A percentile compares a stretch with the other conserved stretches of the same genome.
Evolutionary conservation across 768 basidiomycete genomes (phyloP).

Genomic region (Pleurotus sapidus): DNA sequence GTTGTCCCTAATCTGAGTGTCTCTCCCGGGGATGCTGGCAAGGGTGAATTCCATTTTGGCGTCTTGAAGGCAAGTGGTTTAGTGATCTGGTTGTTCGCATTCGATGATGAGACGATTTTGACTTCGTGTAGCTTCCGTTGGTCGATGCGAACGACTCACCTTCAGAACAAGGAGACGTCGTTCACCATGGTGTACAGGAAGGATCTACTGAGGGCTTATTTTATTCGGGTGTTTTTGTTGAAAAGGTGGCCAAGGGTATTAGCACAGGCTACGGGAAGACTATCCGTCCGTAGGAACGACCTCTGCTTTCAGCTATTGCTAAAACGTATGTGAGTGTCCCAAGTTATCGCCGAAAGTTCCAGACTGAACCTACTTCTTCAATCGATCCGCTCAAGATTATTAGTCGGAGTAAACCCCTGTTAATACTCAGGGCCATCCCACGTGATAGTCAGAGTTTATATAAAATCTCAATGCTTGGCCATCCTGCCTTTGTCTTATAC

Average conservation of each 20-base stretch:
- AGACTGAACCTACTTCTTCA: too few species aligned
- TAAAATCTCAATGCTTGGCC: too few species aligned
- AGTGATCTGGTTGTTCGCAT: background rate
- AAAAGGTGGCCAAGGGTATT: conserved; percentile 34
- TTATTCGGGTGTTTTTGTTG: conserved; percentile 60
- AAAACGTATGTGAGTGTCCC: too few species aligned
- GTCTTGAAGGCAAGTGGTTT: conserved; percentile 48
- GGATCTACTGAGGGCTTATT: conserved; percentile 50
- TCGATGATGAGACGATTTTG: background rate
- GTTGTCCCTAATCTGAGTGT: conserved; percentile 38
- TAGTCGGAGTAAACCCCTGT: too few species aligned
- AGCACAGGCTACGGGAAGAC: conserved; percentile 26
- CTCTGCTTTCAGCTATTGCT: too few species aligned
- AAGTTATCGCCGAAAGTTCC: too few species aligned
- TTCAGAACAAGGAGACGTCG: conserved; percentile 50
- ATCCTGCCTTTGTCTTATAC: too few species aligned
- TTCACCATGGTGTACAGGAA: conserved; percentile 58
- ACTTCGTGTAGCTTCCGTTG: conserved; percentile 43
- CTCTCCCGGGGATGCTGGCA: conserved; percentile 37
- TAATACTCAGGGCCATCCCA: too few species aligned
- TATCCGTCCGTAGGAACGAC: too few species aligned
- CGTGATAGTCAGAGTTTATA: too few species aligned
- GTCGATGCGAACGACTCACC: conserved; percentile 43
- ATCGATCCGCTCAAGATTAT: too few species aligned
- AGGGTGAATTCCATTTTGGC: conserved; percentile 63